Percentiles rank a stretch among this genome's conserved stretches.
Evolutionary conservation across 768 basidiomycete species (phyloP).

Genomic region (Xerocomellus chrysenteron): DNA sequence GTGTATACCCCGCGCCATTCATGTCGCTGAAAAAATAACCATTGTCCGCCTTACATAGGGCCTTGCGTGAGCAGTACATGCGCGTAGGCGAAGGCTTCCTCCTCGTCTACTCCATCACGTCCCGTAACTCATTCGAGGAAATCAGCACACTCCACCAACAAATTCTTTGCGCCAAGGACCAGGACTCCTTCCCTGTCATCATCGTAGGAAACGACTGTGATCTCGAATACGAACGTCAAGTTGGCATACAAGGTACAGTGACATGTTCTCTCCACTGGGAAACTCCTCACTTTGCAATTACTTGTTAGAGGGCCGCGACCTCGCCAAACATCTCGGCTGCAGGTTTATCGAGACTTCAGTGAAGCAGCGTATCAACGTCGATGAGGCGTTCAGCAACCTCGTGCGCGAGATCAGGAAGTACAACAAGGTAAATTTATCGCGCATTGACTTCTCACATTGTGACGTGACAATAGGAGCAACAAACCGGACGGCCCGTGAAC

Average conservation of each 20-base stretch:
- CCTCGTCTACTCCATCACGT: constrained; percentile 97
- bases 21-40: constrained; percentile 3
- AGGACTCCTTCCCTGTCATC: constrained; percentile 92
- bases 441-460: background rate
- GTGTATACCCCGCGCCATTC: constrained; percentile 30
- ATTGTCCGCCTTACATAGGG: constrained; percentile 45
- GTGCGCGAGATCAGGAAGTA: constrained; percentile 93
- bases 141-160: constrained; percentile 95
- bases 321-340: constrained; percentile 92
- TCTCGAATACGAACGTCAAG: constrained; percentile 93
- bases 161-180: constrained; percentile 95
- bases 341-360: constrained; percentile 96
- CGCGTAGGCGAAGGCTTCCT: constrained; percentile 97
- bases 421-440: constrained; percentile 66
- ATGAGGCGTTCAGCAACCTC: constrained; percentile 91
- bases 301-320: constrained; percentile 86
- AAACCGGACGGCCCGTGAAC: constrained; percentile 64
- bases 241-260: constrained; percentile 84
- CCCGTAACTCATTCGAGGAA: constrained; percentile 95
- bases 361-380: constrained; percentile 94
- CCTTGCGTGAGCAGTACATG: constrained; percentile 99
- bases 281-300: background rate
- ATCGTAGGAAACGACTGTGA: constrained; percentile 99
- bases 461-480: constrained; percentile 56
- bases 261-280: background rate